Percentiles rank a stretch among this genome's conserved stretches.
Conservation (phyloP, 108 stramenopile genomes). For the Stephanodiscus triporus region DNA sequence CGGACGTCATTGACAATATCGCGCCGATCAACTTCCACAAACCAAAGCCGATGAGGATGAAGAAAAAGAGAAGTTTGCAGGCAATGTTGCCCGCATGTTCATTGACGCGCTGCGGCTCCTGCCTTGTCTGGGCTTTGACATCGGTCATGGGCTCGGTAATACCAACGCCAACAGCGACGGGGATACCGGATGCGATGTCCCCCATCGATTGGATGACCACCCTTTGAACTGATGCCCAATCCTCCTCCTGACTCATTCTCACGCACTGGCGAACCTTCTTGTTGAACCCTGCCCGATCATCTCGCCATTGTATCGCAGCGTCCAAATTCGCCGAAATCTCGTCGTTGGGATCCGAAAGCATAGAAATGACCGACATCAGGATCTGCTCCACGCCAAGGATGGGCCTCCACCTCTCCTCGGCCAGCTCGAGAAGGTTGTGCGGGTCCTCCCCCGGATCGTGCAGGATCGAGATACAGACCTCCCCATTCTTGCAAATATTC, state of each 20-base stretch:
- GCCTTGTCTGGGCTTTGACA: too few species aligned
- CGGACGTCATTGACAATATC: too few species aligned
- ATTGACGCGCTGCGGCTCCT: too few species aligned
- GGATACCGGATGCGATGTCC: too few species aligned
- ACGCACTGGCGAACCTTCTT: conserved; percentile 89
- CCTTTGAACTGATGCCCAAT: too few species aligned
- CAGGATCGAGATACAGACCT: conserved; percentile 98
- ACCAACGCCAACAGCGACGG: too few species aligned
- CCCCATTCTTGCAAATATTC: conserved; percentile 88
- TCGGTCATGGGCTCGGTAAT: too few species aligned
- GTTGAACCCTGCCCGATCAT: conserved; percentile 91
- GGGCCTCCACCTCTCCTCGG: conserved; percentile 98
- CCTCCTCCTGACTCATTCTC: conserved; percentile 89
- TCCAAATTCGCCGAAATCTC: conserved; percentile 98
- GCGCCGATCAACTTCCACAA: too few species aligned
- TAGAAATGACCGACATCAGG: conserved; percentile 95
- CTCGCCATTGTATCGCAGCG: conserved; percentile 96
- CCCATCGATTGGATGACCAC: too few species aligned
- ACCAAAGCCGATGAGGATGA: too few species aligned
- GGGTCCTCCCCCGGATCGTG: conserved; percentile 98
- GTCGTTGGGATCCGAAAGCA: conserved; percentile 98
- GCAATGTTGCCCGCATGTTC: too few species aligned
- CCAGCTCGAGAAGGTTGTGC: conserved; percentile 92
- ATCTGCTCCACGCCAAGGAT: conserved; percentile 99
- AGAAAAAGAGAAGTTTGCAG: too few species aligned